phyloP scores from a whole-genome alignment of 2,329 filamentous ascomycete species.

The Claviceps spartinae region DNA sequence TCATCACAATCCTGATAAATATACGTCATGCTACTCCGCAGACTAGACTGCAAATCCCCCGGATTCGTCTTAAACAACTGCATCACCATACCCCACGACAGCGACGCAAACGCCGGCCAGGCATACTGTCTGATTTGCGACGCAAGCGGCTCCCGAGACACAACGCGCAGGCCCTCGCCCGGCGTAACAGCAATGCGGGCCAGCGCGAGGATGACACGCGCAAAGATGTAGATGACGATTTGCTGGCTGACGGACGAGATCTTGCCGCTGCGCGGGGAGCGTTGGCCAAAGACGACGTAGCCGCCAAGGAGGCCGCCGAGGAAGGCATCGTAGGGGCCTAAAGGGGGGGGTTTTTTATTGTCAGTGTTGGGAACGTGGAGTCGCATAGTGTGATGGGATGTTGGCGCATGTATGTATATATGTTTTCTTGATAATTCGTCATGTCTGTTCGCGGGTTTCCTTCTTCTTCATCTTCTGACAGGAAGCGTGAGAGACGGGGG shows the following conservation, averaged over 20 bases:
- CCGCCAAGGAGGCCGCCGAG: conserved; percentile 78
- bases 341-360: not conserved
- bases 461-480: not conserved
- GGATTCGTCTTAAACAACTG: conserved; percentile 87
- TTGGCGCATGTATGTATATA: not conserved
- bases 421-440: not conserved
- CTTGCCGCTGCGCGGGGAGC: conserved; percentile 47
- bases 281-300: conserved; percentile 76
- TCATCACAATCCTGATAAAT: conserved; percentile 84
- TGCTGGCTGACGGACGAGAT: conserved; percentile 82
- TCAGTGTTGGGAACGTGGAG: too few species aligned
- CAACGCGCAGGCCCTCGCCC: conserved; percentile 32
- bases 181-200: conserved; percentile 71
- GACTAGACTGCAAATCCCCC: conserved; percentile 76
- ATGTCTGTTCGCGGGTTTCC: not conserved
- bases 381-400: not conserved
- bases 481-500: not conserved
- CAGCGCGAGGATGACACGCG: conserved; percentile 71
- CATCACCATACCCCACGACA: conserved; percentile 93
- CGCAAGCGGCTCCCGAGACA: conserved; percentile 35
- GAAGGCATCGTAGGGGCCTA: conserved; percentile 67
- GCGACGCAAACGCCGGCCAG: conserved; percentile 83
- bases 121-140: conserved; percentile 51
- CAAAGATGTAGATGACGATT: conserved; percentile 97
- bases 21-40: conserved; percentile 93